These are phyloP conservation scores for Rhazya stricta DNA, from an alignment of 257 asterid species.

Conservation along the genomic window DNA sequence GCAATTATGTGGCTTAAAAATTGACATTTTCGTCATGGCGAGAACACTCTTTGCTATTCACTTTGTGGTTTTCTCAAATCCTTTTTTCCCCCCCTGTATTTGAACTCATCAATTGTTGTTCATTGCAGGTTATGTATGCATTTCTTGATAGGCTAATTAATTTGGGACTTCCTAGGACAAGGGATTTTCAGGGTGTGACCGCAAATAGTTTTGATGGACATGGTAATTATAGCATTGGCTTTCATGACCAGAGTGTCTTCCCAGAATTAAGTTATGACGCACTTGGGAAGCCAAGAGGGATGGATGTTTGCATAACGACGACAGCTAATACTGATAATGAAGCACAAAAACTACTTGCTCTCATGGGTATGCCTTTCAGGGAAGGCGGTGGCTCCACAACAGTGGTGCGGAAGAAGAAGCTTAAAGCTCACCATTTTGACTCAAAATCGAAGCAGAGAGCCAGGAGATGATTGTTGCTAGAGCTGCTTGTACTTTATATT, in stretches of 20 bases:
- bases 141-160: slow-evolving; percentile 94
- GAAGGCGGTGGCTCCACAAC: no score
- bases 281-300: slow-evolving; percentile 85
- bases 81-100: not conserved
- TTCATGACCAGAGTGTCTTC: slow-evolving; percentile 88
- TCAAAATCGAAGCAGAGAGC: slow-evolving; percentile 62
- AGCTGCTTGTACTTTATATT: not conserved
- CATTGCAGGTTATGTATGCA: slow-evolving; percentile 67
- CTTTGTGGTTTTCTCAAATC: not conserved
- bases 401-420: slow-evolving; percentile 68
- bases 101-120: not conserved
- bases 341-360: slow-evolving; percentile 69
- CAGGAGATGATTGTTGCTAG: slow-evolving; percentile 25
- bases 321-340: slow-evolving; percentile 83
- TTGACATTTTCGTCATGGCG: not conserved
- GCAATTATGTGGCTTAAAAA: not conserved
- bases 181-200: slow-evolving; percentile 94
- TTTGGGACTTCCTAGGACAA: slow-evolving; percentile 83
- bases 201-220: slow-evolving; percentile 89
- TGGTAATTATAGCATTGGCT: no score
- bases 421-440: slow-evolving; percentile 85
- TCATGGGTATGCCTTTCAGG: slow-evolving; percentile 97
- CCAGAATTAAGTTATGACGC: slow-evolving; percentile 76
- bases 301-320: slow-evolving; percentile 91
- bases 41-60: not conserved